Evolutionary conservation across 1,284 basidiomycete species (phyloP), one percentile per base, ranked within the genome.

Genomic region (Lignosus rhinocerotis): DNA sequence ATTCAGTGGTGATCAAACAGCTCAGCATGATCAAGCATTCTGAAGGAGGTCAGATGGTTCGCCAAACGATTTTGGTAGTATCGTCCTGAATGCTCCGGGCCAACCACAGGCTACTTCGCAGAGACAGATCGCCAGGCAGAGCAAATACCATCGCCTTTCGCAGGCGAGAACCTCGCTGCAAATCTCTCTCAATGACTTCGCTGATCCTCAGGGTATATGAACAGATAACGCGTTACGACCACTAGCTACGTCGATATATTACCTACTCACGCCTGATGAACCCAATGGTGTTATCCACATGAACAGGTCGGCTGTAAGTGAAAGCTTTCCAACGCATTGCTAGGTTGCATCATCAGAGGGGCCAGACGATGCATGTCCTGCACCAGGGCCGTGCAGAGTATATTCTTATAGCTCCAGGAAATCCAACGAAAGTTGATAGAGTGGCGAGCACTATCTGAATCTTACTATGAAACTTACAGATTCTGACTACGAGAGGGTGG

Each of bases 311-410:
- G 71, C 75, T 6, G 77, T 78, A 62, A 33, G 75, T 30, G 9
- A 8, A 6, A 41, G 36, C 25, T 12, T n/a, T 12, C 9, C 8
- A 10, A 9, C n/a, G 1, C 43, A 2, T 7, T 7, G 21, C 10
- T 19, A 51, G 8, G 17, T 31, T 7, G 32, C 31, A 12, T 17
- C 8, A 14, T 11, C 16, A 30, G n/a, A 42, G 16, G 30, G 30
- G 16, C 3, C 30, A 82, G 79, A 82, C 78, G 3, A 79, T 80
- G 69, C 80, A 82, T 60, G 73, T 79, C 19, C 73, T 76, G 12
- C 80, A 83, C 62, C 75, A 78, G 53, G 80, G 80, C 2, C 75
- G 80, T 6, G 77, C 75, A 1, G 74, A 77, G 55, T 82, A 83
- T 66, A 81, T 77, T 1, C 72, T 83, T 42, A 78, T 82, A 38